Base-by-base conservation (phyloP, 805 yeast genomes). In the Kuraishia piskuri region DNA sequence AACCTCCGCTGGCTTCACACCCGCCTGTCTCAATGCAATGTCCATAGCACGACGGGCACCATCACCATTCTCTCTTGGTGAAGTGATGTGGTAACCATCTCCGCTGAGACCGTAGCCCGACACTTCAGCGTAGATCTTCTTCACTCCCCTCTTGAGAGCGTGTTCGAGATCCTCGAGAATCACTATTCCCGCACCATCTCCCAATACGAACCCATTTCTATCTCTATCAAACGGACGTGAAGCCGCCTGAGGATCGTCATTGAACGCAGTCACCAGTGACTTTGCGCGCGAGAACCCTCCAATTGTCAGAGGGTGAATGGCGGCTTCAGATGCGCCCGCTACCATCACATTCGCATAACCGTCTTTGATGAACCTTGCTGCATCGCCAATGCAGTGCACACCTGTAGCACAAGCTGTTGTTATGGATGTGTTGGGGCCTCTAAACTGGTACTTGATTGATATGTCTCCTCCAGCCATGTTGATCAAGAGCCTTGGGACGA, bases 371-470 rank as follows among this genome's bases (percentile, higher is more conserved):
- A 91, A 84, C 61, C 91, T 80, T 59, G 76, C 79, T 0, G 97
- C 97, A 64, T 94, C 99, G 2, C 98, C 98, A 50, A 94, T 84
- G 0, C 97, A 79, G 63, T 94, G 95, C 25, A 86, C 79, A 0
- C 99, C 99, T 0, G 99, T 90, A 3, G 99, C 96, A 72, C 99
- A 94, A 0, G 99, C 99, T 0, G 98, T 90, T 1, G 96, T 80
- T 0, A 83, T 94, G 0, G 96, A 74, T 63, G 91, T 97, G 47
- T 88, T 80, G 1, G 96, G 96, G 0, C 99, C 99, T 60, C 78
- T 73, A 45, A 90, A 71, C 1, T 87, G 86, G 60, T 83, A 80
- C 57, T 80, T 77, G 54, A 94, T 91, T 6, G 96, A 86, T 6
- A 94, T 80, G 56, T 90, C 83, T 2, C 98, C 97, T 0, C 91